These are phyloP conservation scores for Macrolepiota albuminosa DNA, from an alignment of 768 basidiomycete genomes.

Conservation along the genomic window DNA sequence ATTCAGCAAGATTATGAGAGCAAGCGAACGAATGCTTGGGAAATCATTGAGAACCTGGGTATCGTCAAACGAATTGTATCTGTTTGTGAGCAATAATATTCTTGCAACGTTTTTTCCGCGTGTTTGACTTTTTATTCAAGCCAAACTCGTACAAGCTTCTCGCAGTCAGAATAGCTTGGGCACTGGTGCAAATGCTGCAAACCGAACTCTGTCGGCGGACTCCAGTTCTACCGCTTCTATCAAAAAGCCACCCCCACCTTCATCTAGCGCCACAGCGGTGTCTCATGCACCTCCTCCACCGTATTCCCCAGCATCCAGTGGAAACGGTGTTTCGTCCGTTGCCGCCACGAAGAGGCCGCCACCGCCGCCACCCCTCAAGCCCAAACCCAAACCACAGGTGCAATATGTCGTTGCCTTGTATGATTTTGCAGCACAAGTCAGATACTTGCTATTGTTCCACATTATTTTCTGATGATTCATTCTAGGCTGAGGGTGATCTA, in stretches of 20 bases:
- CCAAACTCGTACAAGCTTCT: conserved; percentile 61
- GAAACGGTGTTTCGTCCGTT: conserved; percentile 22
- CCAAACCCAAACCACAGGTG: conserved; percentile 69
- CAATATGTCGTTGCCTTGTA: conserved; percentile 91
- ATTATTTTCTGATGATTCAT: conserved; percentile 1
- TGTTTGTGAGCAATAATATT: conserved; percentile 55
- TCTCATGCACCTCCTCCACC: conserved; percentile 41
- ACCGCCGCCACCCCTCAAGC: conserved; percentile 88
- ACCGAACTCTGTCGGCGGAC: conserved; percentile 24
- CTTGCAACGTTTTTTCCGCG: not conserved
- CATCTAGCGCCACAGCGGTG: conserved; percentile 32
- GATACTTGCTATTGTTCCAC: conserved; percentile 11
- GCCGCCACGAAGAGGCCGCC: conserved; percentile 72
- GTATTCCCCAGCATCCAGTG: conserved; percentile 28
- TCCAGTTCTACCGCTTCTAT: conserved; percentile 32
- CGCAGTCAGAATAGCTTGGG: conserved; percentile 30
- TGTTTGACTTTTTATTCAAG: conserved; percentile 29
- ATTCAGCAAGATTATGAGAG: conserved; percentile 75
- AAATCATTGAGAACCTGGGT: conserved; percentile 69
- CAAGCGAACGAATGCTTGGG: conserved; percentile 80
- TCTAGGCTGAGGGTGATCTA: conserved; percentile 84
- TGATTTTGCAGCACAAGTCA: conserved; percentile 87
- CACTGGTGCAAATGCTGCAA: conserved; percentile 28
- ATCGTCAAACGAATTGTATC: conserved; percentile 84
- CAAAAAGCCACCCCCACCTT: conserved; percentile 51